Evolutionary conservation across 2,329 filamentous ascomycete species (phyloP), one percentile per base, ranked within the genome.

Genomic region (Trichoderma harzianum): DNA sequence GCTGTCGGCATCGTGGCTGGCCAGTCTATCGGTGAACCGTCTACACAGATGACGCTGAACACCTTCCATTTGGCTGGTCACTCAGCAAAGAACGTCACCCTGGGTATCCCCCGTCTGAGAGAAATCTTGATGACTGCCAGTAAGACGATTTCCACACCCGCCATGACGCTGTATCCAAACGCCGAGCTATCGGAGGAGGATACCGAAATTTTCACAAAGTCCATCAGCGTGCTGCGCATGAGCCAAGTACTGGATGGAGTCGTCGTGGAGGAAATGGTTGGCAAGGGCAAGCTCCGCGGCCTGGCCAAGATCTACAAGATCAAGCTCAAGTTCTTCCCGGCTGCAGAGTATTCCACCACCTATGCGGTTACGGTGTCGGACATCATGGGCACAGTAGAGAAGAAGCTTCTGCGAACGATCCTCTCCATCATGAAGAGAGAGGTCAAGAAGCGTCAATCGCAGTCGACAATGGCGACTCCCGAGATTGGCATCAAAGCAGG

Each of bases 11-110:
- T 99, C 74, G 93, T 99, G 72, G 97, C 97, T 65, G 95, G 95
- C 11, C 96, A 99, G 82, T 98, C 95, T 36, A 91, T 99, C 55
- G 96, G 96, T 79, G 97, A 99, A 80, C 96, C 97, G 10, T 98
- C 95, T 3, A 99, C 96, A 12, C 96, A 99, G 82, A 99, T 99
- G 97, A 99, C 97, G 8, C 85, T 99, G 70, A 99, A 99, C 84
- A 99, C 97, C 32, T 99, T 99, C 89, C 96, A 99, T 88, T 93
- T 99, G 89, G 96, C 96, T 82, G 96, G 96, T 79, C 95, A 98
- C 86, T 95, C 96, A 24, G 92, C 96, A 34, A 98, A 98, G 87
- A 99, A 99, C 88, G 97, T 99, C 79, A 99, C 96, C 0, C 89
- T 98, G 24, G 96, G 96, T 93, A 98, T 99, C 79, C 96, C 96